A percentile compares a stretch with the other conserved stretches of the same genome.
Evolutionary conservation across 2,329 filamentous ascomycete species (phyloP).

Genomic region (Aspergillus persii): DNA sequence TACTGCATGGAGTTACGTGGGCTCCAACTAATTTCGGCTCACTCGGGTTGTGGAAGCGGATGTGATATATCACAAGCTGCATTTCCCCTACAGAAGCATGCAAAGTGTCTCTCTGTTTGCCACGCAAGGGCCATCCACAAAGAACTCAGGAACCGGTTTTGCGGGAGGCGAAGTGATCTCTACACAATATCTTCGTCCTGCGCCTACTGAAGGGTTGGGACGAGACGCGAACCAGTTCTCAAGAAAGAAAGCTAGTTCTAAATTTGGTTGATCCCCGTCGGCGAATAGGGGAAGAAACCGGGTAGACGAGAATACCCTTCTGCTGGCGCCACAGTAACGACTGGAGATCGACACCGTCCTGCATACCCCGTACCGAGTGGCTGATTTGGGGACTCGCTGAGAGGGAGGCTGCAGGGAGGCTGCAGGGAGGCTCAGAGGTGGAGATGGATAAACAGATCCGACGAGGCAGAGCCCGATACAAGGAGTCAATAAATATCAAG

Average conservation of each 20-base stretch:
- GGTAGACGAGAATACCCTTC: background rate
- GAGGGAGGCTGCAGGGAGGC: background rate
- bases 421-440: background rate
- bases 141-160: background rate
- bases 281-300: background rate
- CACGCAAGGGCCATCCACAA: background rate
- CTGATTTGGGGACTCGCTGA: background rate
- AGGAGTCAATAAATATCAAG: background rate
- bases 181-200: no score
- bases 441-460: background rate
- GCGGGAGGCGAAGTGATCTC: background rate
- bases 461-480: background rate
- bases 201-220: no score
- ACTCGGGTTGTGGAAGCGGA: background rate
- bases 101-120: background rate
- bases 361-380: background rate
- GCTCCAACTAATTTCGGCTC: background rate
- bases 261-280: background rate
- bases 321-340: background rate
- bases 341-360: background rate
- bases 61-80: background rate
- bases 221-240: no score
- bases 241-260: no score
- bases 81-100: background rate
- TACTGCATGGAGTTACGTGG: background rate